Evolutionary conservation across 1,139 yeast species (phyloP).

Genomic region (Suhomyces bolitotheri): DNA sequence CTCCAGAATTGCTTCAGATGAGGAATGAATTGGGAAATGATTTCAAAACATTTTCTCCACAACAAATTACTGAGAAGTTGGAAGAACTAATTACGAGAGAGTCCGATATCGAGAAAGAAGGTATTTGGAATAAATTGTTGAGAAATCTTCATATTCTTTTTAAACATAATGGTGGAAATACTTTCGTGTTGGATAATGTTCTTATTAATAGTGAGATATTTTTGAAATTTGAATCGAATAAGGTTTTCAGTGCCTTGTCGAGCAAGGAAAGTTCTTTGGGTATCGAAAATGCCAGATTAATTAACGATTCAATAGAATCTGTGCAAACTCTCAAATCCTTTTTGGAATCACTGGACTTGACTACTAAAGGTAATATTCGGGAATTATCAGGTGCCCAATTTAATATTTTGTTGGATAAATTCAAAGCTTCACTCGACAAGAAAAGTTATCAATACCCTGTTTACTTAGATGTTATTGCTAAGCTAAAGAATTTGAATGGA

Average conservation of each 20-base stretch:
- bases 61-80: slow-evolving; percentile 18
- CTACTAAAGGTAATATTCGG: slow-evolving; percentile 19
- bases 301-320: slow-evolving; percentile 17
- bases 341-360: slow-evolving; percentile 15
- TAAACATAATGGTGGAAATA: slow-evolving; percentile 31
- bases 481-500: slow-evolving; percentile 19
- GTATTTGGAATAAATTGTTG: slow-evolving; percentile 29
- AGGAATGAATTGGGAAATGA: slow-evolving; percentile 22
- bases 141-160: slow-evolving; percentile 36
- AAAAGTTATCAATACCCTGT: slow-evolving; percentile 17
- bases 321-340: slow-evolving; percentile 15
- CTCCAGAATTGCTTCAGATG: slow-evolving; percentile 32
- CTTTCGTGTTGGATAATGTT: slow-evolving; percentile 40
- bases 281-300: slow-evolving; percentile 17
- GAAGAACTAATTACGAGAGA: slow-evolving; percentile 16
- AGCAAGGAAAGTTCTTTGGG: slow-evolving; percentile 14
- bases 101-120: slow-evolving; percentile 19
- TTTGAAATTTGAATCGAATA: slow-evolving; percentile 25
- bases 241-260: slow-evolving; percentile 11
- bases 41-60: slow-evolving; percentile 18
- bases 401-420: slow-evolving; percentile 14
- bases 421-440: slow-evolving; percentile 10
- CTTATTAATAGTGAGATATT: slow-evolving; percentile 33
- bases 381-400: slow-evolving; percentile 18
- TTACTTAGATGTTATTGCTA: slow-evolving; percentile 15